Evolutionary conservation across 768 basidiomycete species (phyloP).

Genomic region (Mycena pura): DNA sequence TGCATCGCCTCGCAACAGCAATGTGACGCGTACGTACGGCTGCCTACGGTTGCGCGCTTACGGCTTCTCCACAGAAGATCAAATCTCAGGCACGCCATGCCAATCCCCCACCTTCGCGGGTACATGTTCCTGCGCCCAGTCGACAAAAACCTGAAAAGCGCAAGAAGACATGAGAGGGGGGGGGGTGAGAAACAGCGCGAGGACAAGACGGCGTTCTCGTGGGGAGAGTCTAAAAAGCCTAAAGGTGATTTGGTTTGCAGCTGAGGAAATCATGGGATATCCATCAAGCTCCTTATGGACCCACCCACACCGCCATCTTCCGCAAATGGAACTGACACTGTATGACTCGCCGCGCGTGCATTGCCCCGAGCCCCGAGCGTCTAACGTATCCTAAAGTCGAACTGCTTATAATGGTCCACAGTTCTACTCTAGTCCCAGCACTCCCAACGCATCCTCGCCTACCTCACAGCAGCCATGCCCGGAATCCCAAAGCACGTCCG

Average conservation of each 20-base stretch:
- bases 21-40: neutral
- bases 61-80: neutral
- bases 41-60: neutral
- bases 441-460: neutral
- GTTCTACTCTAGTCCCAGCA: neutral
- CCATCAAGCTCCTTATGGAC: no score
- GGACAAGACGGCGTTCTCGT: neutral
- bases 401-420: neutral
- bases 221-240: neutral
- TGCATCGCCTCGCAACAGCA: slow-evolving; percentile 18
- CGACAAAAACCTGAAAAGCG: slow-evolving; percentile 3
- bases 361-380: no score
- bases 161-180: neutral
- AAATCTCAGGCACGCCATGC: neutral
- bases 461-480: slow-evolving; percentile 9
- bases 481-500: slow-evolving; percentile 23
- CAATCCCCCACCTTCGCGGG: slow-evolving; percentile 2
- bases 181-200: neutral
- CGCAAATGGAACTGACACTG: no score
- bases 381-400: no score
- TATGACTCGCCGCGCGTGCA: no score
- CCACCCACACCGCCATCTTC: no score
- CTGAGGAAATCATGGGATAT: no score
- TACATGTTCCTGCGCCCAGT: neutral
- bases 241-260: no score